These are phyloP conservation scores for Diplocarpon rosae DNA, from an alignment of 2,329 filamentous ascomycete genomes.

Conservation along the genomic window DNA sequence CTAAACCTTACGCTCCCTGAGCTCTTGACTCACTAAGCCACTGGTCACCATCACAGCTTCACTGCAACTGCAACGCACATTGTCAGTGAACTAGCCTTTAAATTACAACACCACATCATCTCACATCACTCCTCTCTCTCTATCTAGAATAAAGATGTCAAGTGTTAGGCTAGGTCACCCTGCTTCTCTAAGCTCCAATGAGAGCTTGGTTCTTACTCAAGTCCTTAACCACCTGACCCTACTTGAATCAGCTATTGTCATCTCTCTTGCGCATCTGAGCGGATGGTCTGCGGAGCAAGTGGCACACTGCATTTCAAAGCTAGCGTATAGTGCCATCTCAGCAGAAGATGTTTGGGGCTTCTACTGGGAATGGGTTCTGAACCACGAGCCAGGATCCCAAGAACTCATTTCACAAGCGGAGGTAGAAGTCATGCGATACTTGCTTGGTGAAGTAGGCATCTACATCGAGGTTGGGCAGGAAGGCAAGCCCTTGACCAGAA, in stretches of 20 bases:
- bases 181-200: neutral
- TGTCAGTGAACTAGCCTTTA: too few species aligned
- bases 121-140: too few species aligned
- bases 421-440: slow-evolving; percentile 4
- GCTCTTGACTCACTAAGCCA: too few species aligned
- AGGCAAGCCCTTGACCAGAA: slow-evolving; percentile 3
- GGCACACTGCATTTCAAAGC: neutral
- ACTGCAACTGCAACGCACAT: too few species aligned
- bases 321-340: neutral
- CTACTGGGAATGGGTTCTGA: slow-evolving; percentile 8
- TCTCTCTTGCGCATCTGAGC: slow-evolving; percentile 14
- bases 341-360: slow-evolving; percentile 14
- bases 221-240: neutral
- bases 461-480: neutral
- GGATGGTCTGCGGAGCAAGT: slow-evolving; percentile 21
- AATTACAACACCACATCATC: too few species aligned
- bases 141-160: too few species aligned
- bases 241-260: slow-evolving; percentile 3
- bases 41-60: too few species aligned
- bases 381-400: neutral
- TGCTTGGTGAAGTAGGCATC: slow-evolving; percentile 1
- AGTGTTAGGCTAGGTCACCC: too few species aligned
- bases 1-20: too few species aligned
- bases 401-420: neutral
- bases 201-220: neutral